Base-by-base conservation (phyloP, 2,329 filamentous ascomycete genomes). In the Coniochaeta sp. region DNA sequence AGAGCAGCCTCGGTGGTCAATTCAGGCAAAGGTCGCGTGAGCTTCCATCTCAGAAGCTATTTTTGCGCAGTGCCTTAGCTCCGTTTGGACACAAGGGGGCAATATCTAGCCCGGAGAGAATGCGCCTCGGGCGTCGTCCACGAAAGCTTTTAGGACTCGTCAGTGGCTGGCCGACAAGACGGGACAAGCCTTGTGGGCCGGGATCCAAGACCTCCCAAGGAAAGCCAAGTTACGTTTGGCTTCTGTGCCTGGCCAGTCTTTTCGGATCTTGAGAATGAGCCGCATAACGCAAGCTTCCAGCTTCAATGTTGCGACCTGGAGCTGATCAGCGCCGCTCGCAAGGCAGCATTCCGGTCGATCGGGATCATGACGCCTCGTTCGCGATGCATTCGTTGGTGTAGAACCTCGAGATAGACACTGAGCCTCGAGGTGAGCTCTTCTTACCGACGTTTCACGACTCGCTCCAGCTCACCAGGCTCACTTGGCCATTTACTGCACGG, bases 361-460 rank as follows among this genome's bases (percentile, higher is more conserved):
- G 47, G 26, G 30, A 52, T 52, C 22, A 52, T 47, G 64, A 66
- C 6, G 70, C 69, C 2, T 17, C 2, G 50, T 70, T n/a, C n/a
- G 69, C 65, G 64, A 12, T 8, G 34, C 71, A 60, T 71, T 72
- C 61, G 68, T 66, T 7, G 67, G 65, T 4, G 71, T 70, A 68
- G 71, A 72, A 44, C 5, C 7, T 36, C 34, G 12, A 7, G 7
- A 36, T 3, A 36, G 10, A n/a, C n/a, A n/a, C n/a, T n/a, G n/a
- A n/a, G 34, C 34, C 4, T 12, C 34, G 12, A 36, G 34, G 34
- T 36, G 34, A 36, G 38, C 16, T 42, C n/a, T 42, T 42, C 9
- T 36, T n/a, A 40, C 10, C 38, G n/a, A 24, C 42, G 14, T 47
- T 19, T 40, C 38, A 40, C 38, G 38, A 40, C 38, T 40, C 17